Percentiles rank a stretch among this genome's conserved stretches.
phyloP scores from a whole-genome alignment of 129 eudicot species.

The Helichrysum umbraculigerum region DNA sequence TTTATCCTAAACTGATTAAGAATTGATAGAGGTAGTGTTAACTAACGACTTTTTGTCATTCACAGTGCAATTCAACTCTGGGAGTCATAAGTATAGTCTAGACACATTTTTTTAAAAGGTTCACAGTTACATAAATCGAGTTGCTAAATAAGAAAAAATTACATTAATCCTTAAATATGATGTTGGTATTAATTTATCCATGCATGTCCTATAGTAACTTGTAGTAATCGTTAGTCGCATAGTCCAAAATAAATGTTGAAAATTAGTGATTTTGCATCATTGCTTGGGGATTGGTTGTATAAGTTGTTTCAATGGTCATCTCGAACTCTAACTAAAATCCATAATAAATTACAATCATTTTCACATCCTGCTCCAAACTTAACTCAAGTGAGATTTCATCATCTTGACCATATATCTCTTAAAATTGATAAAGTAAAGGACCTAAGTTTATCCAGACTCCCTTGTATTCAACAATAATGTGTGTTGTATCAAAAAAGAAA shows the following conservation, averaged over 20 bases:
- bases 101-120: conserved; percentile 4
- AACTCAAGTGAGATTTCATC: conserved; percentile 92
- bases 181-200: conserved; percentile 17
- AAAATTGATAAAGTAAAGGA: conserved; percentile 95
- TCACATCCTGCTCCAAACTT: conserved; percentile 95
- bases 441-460: conserved; percentile 98
- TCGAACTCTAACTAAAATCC: conserved; percentile 84
- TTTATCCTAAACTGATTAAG: too few species aligned
- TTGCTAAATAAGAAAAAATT: conserved; percentile 6
- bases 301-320: conserved; percentile 79
- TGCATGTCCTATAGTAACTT: conserved; percentile 16
- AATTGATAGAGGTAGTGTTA: not conserved
- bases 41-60: conserved; percentile 3
- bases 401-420: conserved; percentile 74
- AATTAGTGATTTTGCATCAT: conserved; percentile 94
- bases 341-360: conserved; percentile 63
- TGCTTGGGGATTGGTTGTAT: conserved; percentile 70
- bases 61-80: not conserved
- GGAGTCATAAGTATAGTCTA: not conserved
- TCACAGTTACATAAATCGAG: conserved; percentile 14
- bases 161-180: conserved; percentile 7
- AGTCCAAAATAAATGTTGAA: conserved; percentile 88
- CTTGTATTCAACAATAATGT: conserved; percentile 80
- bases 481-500: conserved; percentile 92
- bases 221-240: conserved; percentile 50